phyloP scores from a whole-genome alignment of 805 yeast species.

The Lipomyces anomalus region DNA sequence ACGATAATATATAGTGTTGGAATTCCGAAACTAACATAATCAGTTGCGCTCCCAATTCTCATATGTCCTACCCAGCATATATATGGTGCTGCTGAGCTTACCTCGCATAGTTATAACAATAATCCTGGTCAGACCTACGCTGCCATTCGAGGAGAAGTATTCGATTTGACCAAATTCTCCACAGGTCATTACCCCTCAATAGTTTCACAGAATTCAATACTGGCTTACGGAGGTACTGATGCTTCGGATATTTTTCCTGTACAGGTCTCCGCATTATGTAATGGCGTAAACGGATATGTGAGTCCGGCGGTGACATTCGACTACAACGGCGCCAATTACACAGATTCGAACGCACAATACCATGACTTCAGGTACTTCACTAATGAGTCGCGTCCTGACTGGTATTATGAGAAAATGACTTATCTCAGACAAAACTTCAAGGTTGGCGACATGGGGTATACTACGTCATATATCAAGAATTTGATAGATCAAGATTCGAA shows the following conservation, averaged over 20 bases:
- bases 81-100: slow-evolving; percentile 32
- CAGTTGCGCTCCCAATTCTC: slow-evolving; percentile 37
- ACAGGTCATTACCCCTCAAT: slow-evolving; percentile 37
- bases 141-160: slow-evolving; percentile 38
- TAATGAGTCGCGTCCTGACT: slow-evolving; percentile 39
- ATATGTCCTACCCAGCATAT: slow-evolving; percentile 40
- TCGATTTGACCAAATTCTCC: slow-evolving; percentile 37
- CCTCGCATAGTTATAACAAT: slow-evolving; percentile 28
- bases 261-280: slow-evolving; percentile 38
- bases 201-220: slow-evolving; percentile 33
- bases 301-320: slow-evolving; percentile 31
- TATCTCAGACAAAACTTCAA: slow-evolving; percentile 34
- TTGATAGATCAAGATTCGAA: slow-evolving; percentile 33
- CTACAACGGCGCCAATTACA: slow-evolving; percentile 29
- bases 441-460: slow-evolving; percentile 36
- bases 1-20: slow-evolving; percentile 25
- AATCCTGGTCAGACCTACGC: slow-evolving; percentile 33
- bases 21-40: slow-evolving; percentile 23
- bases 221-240: slow-evolving; percentile 37
- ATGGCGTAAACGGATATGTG: slow-evolving; percentile 34
- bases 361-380: slow-evolving; percentile 39
- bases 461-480: slow-evolving; percentile 30
- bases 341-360: slow-evolving; percentile 37
- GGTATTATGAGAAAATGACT: slow-evolving; percentile 38
- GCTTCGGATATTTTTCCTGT: slow-evolving; percentile 36